Evolutionary conservation across 176 grass and related monocot genomes (phyloP).

Genomic region (Tillandsia fasciculata): DNA sequence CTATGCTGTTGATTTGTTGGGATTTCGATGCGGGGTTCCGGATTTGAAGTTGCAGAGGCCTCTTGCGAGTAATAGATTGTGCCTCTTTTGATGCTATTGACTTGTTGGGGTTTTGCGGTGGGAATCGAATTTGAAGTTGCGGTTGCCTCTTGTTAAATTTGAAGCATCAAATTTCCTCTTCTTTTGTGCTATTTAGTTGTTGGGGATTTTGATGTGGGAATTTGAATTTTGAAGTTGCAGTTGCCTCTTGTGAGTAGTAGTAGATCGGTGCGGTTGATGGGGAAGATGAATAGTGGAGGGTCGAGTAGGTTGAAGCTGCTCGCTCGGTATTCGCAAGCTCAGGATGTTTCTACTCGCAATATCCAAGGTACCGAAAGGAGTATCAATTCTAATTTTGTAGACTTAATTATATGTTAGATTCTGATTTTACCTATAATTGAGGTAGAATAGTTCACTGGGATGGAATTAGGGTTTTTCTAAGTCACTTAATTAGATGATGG

Average conservation of each 20-base stretch:
- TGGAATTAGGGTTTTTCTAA: too few relatives aligned
- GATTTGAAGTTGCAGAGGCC: slow-evolving; percentile 10
- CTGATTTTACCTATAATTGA: too few relatives aligned
- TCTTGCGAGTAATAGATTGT: not conserved
- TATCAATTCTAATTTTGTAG: too few relatives aligned
- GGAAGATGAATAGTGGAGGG: slow-evolving; percentile 10
- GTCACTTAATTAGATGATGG: too few relatives aligned
- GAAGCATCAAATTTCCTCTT: too few relatives aligned
- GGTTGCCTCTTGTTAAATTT: too few relatives aligned
- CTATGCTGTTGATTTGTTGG: not conserved
- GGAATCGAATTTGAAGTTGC: too few relatives aligned
- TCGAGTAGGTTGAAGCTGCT: slow-evolving; percentile 30
- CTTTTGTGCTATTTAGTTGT: not conserved
- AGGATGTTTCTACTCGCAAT: slow-evolving; percentile 38
- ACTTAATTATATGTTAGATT: too few relatives aligned
- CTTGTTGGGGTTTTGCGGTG: too few relatives aligned
- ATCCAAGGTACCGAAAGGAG: slow-evolving; percentile 41
- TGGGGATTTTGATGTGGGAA: not conserved
- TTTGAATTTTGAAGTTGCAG: slow-evolving; percentile 6
- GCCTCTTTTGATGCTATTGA: too few relatives aligned
- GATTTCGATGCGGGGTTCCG: not conserved
- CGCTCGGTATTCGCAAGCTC: slow-evolving; percentile 58
- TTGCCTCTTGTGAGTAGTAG: slow-evolving; percentile 3
- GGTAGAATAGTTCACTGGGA: too few relatives aligned
- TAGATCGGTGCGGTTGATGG: slow-evolving; percentile 21